Evolutionary conservation across 2,329 filamentous ascomycete genomes (phyloP).

Genomic region (Monilinia vaccinii-corymbosi): DNA sequence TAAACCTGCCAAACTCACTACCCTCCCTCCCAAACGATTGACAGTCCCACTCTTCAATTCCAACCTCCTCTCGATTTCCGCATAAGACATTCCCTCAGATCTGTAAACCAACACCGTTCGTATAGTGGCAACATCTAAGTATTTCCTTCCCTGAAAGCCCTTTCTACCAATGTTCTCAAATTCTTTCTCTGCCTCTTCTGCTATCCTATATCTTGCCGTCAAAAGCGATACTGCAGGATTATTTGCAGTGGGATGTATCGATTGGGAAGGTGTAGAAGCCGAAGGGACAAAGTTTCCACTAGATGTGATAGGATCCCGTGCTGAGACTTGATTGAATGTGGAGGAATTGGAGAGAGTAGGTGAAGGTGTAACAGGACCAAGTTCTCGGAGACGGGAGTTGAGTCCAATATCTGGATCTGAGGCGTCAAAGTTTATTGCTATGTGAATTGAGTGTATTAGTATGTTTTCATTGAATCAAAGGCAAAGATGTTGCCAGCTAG

Average conservation of each 20-base stretch:
- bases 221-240: constrained; percentile 24
- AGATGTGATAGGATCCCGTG: constrained; percentile 5
- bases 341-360: constrained; percentile 25
- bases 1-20: constrained; percentile 8
- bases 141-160: constrained; percentile 32
- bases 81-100: constrained; percentile 28
- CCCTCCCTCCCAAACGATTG: constrained; percentile 23
- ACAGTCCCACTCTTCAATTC: constrained; percentile 37
- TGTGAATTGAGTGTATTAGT: not conserved
- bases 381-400: constrained; percentile 19
- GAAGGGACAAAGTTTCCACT: constrained; percentile 17
- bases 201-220: constrained; percentile 44
- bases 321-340: constrained; percentile 17
- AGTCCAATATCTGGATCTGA: constrained; percentile 17
- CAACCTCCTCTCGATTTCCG: constrained; percentile 32
- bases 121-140: constrained; percentile 41
- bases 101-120: constrained; percentile 39
- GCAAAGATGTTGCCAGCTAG: not conserved
- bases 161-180: constrained; percentile 36
- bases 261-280: constrained; percentile 19
- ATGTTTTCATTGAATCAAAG: not conserved
- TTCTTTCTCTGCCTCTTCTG: constrained; percentile 50
- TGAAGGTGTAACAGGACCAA: constrained; percentile 26
- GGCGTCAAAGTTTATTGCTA: constrained; percentile 13
- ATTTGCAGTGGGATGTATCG: constrained; percentile 17